Conservation (phyloP, 345 rosid species). For the Sapria himalayana region DNA sequence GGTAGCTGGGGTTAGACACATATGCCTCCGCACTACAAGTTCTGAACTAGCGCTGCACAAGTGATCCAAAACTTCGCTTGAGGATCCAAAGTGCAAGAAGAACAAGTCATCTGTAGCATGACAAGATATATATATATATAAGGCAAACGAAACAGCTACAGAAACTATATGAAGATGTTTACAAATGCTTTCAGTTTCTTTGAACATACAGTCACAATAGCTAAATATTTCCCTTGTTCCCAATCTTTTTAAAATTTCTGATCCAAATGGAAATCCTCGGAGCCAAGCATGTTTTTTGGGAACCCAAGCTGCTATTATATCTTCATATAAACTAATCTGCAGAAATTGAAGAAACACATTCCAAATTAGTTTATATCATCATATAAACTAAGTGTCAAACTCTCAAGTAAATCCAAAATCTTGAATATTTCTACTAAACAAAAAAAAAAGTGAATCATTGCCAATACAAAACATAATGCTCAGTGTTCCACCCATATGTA, state of each 20-base stretch:
- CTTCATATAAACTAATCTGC: constrained; percentile 97
- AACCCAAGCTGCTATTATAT: constrained; percentile 95
- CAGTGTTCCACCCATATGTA: no score
- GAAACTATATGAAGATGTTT: neutral
- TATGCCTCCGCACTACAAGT: constrained; percentile 76
- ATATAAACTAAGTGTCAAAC: no score
- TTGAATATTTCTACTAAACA: no score
- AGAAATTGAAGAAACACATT: constrained; percentile 3
- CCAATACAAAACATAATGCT: no score
- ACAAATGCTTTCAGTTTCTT: neutral
- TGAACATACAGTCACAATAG: constrained; percentile 62
- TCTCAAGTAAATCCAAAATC: no score
- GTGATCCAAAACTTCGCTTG: constrained; percentile 91
- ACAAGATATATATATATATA: constrained; percentile 8
- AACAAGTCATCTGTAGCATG: constrained; percentile 48
- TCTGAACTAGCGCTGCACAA: constrained; percentile 58
- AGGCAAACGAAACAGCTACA: constrained; percentile 5
- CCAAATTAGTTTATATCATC: neutral
- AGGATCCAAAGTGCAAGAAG: constrained; percentile 93
- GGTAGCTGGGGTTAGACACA: constrained; percentile 86
- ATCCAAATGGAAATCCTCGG: constrained; percentile 40
- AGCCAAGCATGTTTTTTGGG: constrained; percentile 87
- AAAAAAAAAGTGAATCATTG: no score
- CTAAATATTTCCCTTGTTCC: constrained; percentile 66
- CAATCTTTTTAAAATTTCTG: constrained; percentile 43